Evolutionary conservation across 768 basidiomycete species (phyloP).

Genomic region (Kwoniella sp.): DNA sequence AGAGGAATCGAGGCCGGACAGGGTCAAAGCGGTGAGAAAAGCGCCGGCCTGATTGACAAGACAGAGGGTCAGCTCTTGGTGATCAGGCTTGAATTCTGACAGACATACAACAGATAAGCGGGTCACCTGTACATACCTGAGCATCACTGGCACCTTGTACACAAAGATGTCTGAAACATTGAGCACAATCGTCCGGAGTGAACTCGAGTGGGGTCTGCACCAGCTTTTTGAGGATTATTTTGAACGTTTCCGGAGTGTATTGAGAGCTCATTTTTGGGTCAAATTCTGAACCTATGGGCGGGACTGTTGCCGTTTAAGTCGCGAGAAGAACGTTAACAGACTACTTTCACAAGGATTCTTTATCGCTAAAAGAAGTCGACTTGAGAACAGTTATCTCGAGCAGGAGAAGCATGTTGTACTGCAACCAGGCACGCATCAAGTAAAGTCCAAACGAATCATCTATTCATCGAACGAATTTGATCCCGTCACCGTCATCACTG

Average conservation of each 20-base stretch:
- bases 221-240: constrained; percentile 72
- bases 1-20: constrained; percentile 73
- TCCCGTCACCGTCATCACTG: constrained; percentile 6
- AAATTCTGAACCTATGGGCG: too few relatives aligned
- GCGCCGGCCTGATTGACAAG: constrained; percentile 78
- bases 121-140: constrained; percentile 43
- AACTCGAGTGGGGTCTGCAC: constrained; percentile 57
- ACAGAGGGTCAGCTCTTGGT: background rate
- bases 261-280: constrained; percentile 13
- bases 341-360: too few relatives aligned
- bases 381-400: too few relatives aligned
- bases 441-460: background rate
- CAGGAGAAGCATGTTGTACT: too few relatives aligned
- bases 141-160: constrained; percentile 51
- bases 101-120: too few relatives aligned
- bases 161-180: constrained; percentile 67
- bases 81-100: too few relatives aligned
- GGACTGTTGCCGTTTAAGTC: too few relatives aligned
- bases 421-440: background rate
- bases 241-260: constrained; percentile 76
- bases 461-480: constrained; percentile 12
- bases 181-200: constrained; percentile 65
- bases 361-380: background rate
- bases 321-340: too few relatives aligned
- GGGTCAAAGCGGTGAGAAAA: constrained; percentile 81